These are phyloP conservation scores for Sodiomyces alkalinus DNA, from an alignment of 2,329 filamentous ascomycete species.

Conservation along the genomic window DNA sequence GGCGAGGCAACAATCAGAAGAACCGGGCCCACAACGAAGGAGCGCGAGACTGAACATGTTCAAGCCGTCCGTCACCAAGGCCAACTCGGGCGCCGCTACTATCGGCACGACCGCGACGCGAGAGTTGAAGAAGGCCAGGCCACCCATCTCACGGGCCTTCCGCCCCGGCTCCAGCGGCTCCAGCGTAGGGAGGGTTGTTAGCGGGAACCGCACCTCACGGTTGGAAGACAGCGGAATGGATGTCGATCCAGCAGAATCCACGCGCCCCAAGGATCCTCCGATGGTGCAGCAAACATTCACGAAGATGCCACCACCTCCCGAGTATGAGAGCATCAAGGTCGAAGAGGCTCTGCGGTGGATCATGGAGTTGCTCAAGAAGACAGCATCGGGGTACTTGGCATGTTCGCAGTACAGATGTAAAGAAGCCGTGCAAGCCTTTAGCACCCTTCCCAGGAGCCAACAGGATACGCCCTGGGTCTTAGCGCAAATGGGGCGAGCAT, in stretches of 20 bases:
- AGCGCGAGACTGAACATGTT: constrained; percentile 58
- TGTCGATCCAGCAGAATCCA: constrained; percentile 48
- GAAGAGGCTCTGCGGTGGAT: constrained; percentile 65
- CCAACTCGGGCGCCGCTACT: constrained; percentile 40
- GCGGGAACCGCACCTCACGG: constrained; percentile 67
- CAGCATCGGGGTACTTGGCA: constrained; percentile 66
- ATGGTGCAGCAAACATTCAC: constrained; percentile 16
- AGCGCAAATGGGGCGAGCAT: constrained; percentile 74
- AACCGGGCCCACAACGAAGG: constrained; percentile 50
- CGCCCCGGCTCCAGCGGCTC: constrained; percentile 50
- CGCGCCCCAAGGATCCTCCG: constrained; percentile 27
- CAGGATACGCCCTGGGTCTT: constrained; percentile 89
- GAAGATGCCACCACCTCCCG: constrained; percentile 18
- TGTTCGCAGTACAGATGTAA: constrained; percentile 66
- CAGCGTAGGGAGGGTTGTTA: constrained; percentile 73
- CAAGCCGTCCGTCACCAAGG: constrained; percentile 51
- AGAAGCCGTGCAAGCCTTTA: constrained; percentile 62
- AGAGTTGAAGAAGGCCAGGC: constrained; percentile 73
- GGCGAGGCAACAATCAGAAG: constrained; percentile 34
- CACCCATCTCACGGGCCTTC: constrained; percentile 51
- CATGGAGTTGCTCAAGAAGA: constrained; percentile 65
- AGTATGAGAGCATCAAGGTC: constrained; percentile 45
- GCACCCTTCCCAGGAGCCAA: constrained; percentile 54
- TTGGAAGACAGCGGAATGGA: constrained; percentile 52
- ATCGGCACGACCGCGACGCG: constrained; percentile 47